Conservation (phyloP, 2,329 filamentous ascomycete genomes). For the Zymoseptoria tritici region DNA sequence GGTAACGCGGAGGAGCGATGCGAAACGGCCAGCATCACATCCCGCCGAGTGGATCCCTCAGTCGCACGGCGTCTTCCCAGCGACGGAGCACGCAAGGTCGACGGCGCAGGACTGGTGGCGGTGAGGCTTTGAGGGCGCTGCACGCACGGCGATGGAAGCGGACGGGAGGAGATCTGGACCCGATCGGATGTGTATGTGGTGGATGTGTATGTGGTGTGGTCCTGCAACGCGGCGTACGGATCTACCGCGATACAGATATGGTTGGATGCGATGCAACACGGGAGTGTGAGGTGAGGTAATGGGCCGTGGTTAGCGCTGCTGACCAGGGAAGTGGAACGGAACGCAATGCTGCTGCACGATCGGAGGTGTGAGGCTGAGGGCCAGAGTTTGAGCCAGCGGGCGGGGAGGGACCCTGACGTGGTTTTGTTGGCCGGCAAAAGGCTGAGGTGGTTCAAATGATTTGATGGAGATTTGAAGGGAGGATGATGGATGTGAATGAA, state of each 20-base stretch:
- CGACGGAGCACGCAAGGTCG: conserved; percentile 18
- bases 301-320: not conserved
- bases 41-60: conserved; percentile 14
- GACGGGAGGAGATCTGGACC: not conserved
- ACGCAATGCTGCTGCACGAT: not conserved
- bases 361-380: not conserved
- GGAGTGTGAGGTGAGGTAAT: not conserved
- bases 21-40: conserved; percentile 33
- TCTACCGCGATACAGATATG: not conserved
- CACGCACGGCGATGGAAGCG: conserved; percentile 15
- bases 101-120: conserved; percentile 21
- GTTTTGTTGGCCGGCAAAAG: not conserved
- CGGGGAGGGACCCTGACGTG: not conserved
- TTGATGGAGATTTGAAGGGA: not conserved
- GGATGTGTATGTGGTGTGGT: not conserved
- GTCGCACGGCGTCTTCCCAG: conserved; percentile 10
- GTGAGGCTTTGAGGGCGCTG: conserved; percentile 18
- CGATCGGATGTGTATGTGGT: not conserved
- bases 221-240: not conserved
- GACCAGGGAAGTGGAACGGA: not conserved
- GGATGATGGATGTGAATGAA: no score
- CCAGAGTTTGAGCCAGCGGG: not conserved
- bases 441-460: not conserved
- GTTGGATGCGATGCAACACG: not conserved
- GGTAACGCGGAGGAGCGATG: conserved; percentile 25